Percentiles rank a stretch among this genome's conserved stretches.
Conservation (phyloP, 2,329 filamentous ascomycete species). For the Thielaviopsis cerberus region DNA sequence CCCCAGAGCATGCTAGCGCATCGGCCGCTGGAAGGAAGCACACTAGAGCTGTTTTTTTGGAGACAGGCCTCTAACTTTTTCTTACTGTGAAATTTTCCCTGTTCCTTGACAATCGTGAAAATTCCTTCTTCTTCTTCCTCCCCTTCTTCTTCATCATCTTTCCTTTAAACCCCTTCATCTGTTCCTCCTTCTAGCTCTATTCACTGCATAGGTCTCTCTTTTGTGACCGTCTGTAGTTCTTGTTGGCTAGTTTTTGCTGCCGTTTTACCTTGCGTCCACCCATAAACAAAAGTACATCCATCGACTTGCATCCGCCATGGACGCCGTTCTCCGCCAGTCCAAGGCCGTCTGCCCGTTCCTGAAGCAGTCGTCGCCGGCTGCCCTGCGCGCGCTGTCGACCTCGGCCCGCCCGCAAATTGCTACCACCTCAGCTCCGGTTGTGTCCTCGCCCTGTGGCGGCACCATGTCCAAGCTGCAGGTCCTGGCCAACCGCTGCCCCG, state of each 20-base stretch:
- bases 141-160: conserved; percentile 4
- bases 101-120: background rate
- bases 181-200: background rate
- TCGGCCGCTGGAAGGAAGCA: background rate
- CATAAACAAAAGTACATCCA: background rate
- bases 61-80: background rate
- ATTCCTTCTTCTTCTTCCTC: background rate
- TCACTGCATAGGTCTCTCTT: background rate
- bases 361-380: conserved; percentile 80
- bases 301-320: conserved; percentile 41
- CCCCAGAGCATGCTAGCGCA: background rate
- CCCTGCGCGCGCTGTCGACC: conserved; percentile 73
- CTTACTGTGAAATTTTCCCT: background rate
- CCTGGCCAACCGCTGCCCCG: conserved; percentile 81
- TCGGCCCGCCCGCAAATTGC: conserved; percentile 38
- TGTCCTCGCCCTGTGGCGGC: conserved; percentile 52
- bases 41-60: background rate
- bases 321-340: conserved; percentile 84
- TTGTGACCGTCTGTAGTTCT: background rate
- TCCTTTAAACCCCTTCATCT: background rate
- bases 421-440: conserved; percentile 15
- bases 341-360: conserved; percentile 95
- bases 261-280: background rate
- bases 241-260: background rate
- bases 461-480: conserved; percentile 95